Percentiles rank a stretch among this genome's conserved stretches.
phyloP scores from a whole-genome alignment of 1,284 basidiomycete species.

The Melampsora allii-populina region DNA sequence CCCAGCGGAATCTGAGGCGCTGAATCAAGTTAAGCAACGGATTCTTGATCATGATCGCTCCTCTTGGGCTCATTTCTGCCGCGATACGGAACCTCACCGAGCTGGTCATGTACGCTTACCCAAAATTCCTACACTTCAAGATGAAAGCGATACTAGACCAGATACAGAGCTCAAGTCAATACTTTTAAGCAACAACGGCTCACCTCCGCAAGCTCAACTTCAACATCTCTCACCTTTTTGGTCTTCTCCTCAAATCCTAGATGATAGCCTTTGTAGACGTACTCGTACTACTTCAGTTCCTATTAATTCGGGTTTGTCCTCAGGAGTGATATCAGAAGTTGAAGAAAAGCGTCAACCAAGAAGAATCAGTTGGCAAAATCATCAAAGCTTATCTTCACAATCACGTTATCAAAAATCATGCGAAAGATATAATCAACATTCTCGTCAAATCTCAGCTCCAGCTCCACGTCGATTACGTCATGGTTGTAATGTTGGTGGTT shows the following conservation, averaged over 20 bases:
- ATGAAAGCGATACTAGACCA: not conserved
- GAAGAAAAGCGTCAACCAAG: not conserved
- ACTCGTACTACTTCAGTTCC: not conserved
- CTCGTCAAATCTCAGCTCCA: not conserved
- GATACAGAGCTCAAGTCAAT: too few relatives aligned
- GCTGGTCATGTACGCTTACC: not conserved
- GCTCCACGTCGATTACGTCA: not conserved
- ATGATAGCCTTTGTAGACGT: not conserved
- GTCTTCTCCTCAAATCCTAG: too few relatives aligned
- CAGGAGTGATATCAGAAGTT: not conserved
- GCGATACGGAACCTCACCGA: too few relatives aligned
- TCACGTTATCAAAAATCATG: not conserved
- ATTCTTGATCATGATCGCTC: not conserved
- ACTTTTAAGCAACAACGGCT: too few relatives aligned
- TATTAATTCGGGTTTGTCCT: not conserved
- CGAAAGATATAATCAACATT: not conserved
- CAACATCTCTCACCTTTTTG: too few relatives aligned
- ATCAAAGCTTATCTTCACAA: not conserved
- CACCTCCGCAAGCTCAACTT: too few relatives aligned
- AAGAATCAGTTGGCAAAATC: slow-evolving; percentile 1
- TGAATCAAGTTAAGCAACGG: not conserved
- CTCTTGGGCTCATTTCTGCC: not conserved
- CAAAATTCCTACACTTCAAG: not conserved
- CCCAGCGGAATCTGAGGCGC: not conserved
- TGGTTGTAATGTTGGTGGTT: slow-evolving; percentile 3